phyloP scores from a whole-genome alignment of 1,139 yeast species.

The Candida pseudoviswanathii region DNA sequence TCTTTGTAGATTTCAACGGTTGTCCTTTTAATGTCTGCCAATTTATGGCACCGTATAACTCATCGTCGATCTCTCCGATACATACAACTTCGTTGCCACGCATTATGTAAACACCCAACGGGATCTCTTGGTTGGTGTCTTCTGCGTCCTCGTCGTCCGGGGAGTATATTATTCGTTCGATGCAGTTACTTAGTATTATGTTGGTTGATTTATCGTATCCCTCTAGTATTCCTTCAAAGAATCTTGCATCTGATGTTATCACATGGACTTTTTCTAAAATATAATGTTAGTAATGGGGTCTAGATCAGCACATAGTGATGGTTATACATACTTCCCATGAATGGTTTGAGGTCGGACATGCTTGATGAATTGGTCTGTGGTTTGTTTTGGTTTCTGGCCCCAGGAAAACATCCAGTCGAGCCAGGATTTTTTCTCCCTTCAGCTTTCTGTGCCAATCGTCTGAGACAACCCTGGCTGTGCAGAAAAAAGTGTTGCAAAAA shows the following conservation, averaged over 20 bases:
- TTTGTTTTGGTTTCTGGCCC: slow-evolving; percentile 5
- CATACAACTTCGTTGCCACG: slow-evolving; percentile 85
- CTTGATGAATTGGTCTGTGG: slow-evolving; percentile 12
- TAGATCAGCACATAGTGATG: neutral
- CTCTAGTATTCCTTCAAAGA: slow-evolving; percentile 69
- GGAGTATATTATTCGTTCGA: slow-evolving; percentile 49
- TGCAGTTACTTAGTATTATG: slow-evolving; percentile 61
- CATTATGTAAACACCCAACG: slow-evolving; percentile 64
- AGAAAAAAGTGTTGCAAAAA: slow-evolving; percentile 1
- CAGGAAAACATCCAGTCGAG: neutral
- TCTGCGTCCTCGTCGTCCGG: slow-evolving; percentile 34
- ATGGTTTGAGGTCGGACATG: slow-evolving; percentile 42
- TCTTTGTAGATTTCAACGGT: slow-evolving; percentile 43
- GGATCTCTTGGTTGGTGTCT: slow-evolving; percentile 50
- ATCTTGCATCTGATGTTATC: slow-evolving; percentile 81
- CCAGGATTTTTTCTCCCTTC: neutral
- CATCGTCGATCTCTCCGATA: slow-evolving; percentile 69
- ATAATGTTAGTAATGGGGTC: slow-evolving; percentile 28
- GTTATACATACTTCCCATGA: slow-evolving; percentile 40
- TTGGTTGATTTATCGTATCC: slow-evolving; percentile 87
- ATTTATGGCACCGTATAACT: slow-evolving; percentile 49
- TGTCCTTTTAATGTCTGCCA: slow-evolving; percentile 55
- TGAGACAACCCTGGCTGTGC: no score
- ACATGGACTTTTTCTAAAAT: slow-evolving; percentile 60
- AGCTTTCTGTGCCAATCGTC: no score